phyloP scores from a whole-genome alignment of 2,329 filamentous ascomycete genomes.

The Nothomitra cinnamomea region DNA sequence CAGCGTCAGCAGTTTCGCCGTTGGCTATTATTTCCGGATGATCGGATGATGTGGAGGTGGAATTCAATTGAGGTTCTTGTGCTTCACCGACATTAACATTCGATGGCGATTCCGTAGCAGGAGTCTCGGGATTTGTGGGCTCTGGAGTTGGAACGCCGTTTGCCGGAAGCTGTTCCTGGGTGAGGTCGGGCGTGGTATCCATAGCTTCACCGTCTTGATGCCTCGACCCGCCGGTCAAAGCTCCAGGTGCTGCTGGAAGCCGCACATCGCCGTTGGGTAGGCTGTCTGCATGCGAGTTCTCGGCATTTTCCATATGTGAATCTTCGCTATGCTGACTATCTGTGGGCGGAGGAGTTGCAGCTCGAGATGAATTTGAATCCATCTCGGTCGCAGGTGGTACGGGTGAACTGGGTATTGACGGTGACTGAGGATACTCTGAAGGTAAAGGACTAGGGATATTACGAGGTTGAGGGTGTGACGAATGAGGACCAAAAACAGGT shows the following conservation, averaged over 20 bases:
- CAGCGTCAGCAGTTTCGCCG: conserved; percentile 1
- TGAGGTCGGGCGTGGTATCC: conserved; percentile 1
- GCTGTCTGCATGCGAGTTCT: conserved; percentile 1
- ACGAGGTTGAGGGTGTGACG: conserved; percentile 1
- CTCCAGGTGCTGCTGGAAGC: conserved; percentile 1
- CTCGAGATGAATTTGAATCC: neutral
- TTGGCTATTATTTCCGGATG: conserved; percentile 5
- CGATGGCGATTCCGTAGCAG: neutral
- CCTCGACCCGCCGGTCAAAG: neutral
- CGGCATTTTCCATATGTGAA: conserved; percentile 3
- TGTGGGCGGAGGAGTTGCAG: neutral
- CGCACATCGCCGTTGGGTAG: neutral
- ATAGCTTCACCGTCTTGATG: conserved; percentile 3
- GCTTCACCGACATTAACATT: neutral
- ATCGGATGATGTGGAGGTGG: neutral
- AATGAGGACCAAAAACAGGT: conserved; percentile 1
- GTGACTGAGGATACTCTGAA: neutral
- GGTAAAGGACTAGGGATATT: neutral
- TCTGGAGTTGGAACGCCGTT: neutral
- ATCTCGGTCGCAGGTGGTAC: conserved; percentile 1
- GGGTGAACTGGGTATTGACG: neutral
- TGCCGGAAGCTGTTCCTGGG: neutral
- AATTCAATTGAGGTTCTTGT: neutral
- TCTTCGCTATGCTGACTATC: neutral
- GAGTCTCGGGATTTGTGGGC: neutral